A percentile compares a stretch with the other conserved stretches of the same genome.
Conservation (phyloP, 768 basidiomycete genomes). For the Boletus speciosus region DNA sequence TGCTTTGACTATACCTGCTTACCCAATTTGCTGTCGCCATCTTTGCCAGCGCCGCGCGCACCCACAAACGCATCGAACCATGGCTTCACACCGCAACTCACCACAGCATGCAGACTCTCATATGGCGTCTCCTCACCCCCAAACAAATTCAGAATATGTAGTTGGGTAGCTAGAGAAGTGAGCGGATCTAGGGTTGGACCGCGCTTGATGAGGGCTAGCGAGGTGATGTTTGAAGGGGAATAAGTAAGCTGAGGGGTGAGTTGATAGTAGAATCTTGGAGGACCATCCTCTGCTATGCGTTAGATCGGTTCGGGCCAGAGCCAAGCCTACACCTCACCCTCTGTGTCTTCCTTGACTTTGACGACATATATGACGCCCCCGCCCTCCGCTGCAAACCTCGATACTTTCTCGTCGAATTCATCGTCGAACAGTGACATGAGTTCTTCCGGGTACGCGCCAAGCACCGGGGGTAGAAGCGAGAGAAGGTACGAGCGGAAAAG, state of each 20-base stretch:
- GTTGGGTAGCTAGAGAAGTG: slow-evolving; percentile 76
- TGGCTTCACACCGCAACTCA: slow-evolving; percentile 93
- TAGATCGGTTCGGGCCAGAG: slow-evolving; percentile 3
- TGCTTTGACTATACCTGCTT: slow-evolving; percentile 18
- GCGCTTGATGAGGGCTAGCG: slow-evolving; percentile 94
- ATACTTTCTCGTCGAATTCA: slow-evolving; percentile 71
- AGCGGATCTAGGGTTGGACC: slow-evolving; percentile 75
- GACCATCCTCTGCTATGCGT: slow-evolving; percentile 54
- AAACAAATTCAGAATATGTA: slow-evolving; percentile 91
- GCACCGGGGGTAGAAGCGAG: slow-evolving; percentile 71
- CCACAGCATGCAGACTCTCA: slow-evolving; percentile 91
- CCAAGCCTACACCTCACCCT: slow-evolving; percentile 47
- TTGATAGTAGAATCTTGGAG: slow-evolving; percentile 60
- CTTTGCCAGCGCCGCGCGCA: slow-evolving; percentile 70
- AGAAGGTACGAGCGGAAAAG: slow-evolving; percentile 70
- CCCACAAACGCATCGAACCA: slow-evolving; percentile 99
- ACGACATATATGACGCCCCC: slow-evolving; percentile 80
- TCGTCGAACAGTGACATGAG: slow-evolving; percentile 68
- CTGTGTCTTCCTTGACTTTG: slow-evolving; percentile 69
- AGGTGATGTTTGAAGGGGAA: slow-evolving; percentile 74
- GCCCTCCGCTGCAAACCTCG: slow-evolving; percentile 71
- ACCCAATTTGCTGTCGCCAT: slow-evolving; percentile 82
- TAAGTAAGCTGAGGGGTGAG: slow-evolving; percentile 75
- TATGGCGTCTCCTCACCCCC: slow-evolving; percentile 89
- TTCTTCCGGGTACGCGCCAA: slow-evolving; percentile 68